phyloP scores from a whole-genome alignment of 139 green algal species.

The Gonium pectorale region DNA sequence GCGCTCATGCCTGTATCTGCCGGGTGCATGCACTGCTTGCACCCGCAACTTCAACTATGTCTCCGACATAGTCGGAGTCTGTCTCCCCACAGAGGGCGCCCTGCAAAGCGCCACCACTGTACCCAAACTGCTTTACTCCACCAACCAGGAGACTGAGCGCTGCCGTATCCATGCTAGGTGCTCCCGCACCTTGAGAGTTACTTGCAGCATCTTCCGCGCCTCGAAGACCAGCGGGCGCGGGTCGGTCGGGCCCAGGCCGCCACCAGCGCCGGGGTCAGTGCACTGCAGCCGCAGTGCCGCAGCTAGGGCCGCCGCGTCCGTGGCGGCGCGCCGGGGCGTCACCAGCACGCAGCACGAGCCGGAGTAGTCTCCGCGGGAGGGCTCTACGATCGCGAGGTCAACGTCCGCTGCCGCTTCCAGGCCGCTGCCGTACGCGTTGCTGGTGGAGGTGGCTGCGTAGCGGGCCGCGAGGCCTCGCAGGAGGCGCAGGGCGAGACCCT shows the following conservation, averaged over 20 bases:
- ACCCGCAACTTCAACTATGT: background rate
- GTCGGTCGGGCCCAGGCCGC: background rate
- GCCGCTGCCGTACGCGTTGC: background rate
- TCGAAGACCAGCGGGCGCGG: background rate
- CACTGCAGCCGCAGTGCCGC: background rate
- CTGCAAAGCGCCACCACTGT: background rate
- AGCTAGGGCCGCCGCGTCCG: background rate
- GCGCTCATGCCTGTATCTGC: background rate
- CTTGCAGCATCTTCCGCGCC: background rate
- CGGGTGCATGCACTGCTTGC: background rate
- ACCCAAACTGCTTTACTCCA: background rate
- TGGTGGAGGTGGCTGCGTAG: background rate
- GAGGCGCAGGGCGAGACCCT: background rate
- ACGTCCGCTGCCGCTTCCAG: no score
- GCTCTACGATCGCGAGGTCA: background rate
- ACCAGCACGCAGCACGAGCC: constrained; percentile 1
- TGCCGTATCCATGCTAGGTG: no score
- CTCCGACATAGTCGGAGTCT: no score
- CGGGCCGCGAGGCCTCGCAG: background rate
- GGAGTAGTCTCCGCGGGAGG: background rate
- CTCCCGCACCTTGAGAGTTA: background rate
- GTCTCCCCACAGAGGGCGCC: no score
- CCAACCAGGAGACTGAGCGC: no score
- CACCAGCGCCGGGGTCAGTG: background rate
- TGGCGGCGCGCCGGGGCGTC: background rate